Evolutionary conservation across 2,329 filamentous ascomycete genomes (phyloP), one percentile per base, ranked within the genome.

Genomic region (Pseudovirgaria hyperparasitica): DNA sequence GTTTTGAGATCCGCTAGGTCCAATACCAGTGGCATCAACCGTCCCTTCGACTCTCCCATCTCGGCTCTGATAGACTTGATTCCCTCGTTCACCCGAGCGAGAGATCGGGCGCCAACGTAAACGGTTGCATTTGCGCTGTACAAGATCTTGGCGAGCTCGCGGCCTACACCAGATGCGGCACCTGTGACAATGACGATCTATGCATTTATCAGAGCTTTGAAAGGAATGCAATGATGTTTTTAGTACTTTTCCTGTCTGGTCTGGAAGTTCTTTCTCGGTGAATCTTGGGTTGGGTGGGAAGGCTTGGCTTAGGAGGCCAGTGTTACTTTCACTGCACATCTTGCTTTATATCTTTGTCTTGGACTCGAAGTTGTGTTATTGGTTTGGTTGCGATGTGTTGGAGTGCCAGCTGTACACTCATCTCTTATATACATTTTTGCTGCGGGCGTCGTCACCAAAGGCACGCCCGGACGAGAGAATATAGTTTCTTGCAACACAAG

Each of bases 51-150:
- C 9, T 39, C 30, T 0, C 60, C 54, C 17, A 40, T 25, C 3
- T 43, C 35, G 4, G 16, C 18, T 15, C 56, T 48, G 36, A 72
- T 62, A 5, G 45, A 33, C 2, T 43, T 35, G 25, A 70, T 60
- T 11, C 63, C 63, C 2, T 38, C 35, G 5, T 41, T 36, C 10
- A 48, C 62, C 35, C 63, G 63, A 15, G 52, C 42, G 18, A 49
- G 37, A 5, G 45, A 56, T 11, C 66, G 62, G 4, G 57, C 57
- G 9, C 64, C 64, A 15, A 69, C 46, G 44, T 70, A 72, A 13
- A 73, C 58, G 1, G 53, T 67, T 16, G 59, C 67, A 29, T 67
- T 62, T 16, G 57, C 57, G 19, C 44, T 41, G 45, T 72, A 73
- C 17, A 74, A 54, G 9, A 72, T 59, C 24, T 56, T 57, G 22